Evolutionary conservation across 768 basidiomycete species (phyloP), one percentile per base, ranked within the genome.

Genomic region (Mycena epipterygia): DNA sequence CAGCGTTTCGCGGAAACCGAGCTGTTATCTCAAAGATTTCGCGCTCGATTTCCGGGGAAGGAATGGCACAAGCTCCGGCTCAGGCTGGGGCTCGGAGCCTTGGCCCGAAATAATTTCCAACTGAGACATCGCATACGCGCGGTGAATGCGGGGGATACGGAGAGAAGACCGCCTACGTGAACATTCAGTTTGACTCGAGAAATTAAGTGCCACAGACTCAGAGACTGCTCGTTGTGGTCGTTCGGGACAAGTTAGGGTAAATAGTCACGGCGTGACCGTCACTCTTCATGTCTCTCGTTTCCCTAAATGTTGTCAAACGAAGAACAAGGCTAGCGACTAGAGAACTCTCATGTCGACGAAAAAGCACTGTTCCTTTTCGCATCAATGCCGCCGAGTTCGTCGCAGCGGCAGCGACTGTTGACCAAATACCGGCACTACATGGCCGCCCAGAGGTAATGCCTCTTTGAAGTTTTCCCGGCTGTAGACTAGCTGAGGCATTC

Each of bases 401-500:
- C 13, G 84, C 81, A 44, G 79, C 83, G 21, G 85, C 86, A 12
- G 79, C 78, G 23, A 80, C 82, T 1, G 70, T 78, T 14, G 70
- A 76, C 2, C 81, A 81, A 23, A 81, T 88, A 23, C 86, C 87
- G 14, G 76, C 76, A 56, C 78, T 84, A 7, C 75, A 80, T 49
- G 85, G 83, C 46, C 74, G 85, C 51, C 87, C 87, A 2, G 87
- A 88, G 78, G 87, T 86, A 51, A 25, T 25, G 23, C 25, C n/a
- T 14, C 17, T 63, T 57, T 48, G 23, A n/a, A 48, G n/a, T n/a
- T 23, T 21, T 14, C 42, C 30, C 39, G 2, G 3, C 25, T n/a
- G n/a, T n/a, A 32, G 29, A 23, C 14, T 14, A 41, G 41, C 37
- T 41, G 37, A 67, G n/a, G 12, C 21, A 5, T 58, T 41, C 44